phyloP scores from a whole-genome alignment of 2,329 filamentous ascomycete genomes.

The Fusarium sulawesiense region DNA sequence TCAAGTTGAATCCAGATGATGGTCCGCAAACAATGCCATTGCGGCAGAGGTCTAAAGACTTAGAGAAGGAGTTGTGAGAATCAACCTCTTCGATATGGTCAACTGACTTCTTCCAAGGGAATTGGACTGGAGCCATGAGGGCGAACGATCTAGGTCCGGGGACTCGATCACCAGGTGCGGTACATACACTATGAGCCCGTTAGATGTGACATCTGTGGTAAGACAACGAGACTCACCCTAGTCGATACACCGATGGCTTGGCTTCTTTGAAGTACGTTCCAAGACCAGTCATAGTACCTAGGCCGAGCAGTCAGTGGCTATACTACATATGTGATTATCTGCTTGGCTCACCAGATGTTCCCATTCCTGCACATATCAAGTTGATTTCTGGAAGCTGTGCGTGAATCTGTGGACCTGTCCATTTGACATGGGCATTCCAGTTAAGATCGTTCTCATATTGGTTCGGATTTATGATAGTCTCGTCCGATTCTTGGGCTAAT shows the following conservation, averaged over 20 bases:
- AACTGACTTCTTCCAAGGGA: conserved; percentile 68
- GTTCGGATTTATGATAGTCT: conserved; percentile 64
- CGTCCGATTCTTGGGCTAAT: conserved; percentile 55
- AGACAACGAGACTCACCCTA: conserved; percentile 41
- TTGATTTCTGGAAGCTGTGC: conserved; percentile 67
- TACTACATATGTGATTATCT: too few species aligned
- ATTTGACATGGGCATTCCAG: conserved; percentile 65
- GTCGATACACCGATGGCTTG: conserved; percentile 60
- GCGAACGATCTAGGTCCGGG: conserved; percentile 68
- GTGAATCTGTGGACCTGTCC: conserved; percentile 70
- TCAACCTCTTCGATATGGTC: conserved; percentile 68
- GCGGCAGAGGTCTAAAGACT: conserved; percentile 66
- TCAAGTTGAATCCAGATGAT: conserved; percentile 69
- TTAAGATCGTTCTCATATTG: conserved; percentile 68
- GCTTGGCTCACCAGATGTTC: conserved; percentile 60
- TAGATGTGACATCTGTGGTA: not conserved
- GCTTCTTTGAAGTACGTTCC: conserved; percentile 62
- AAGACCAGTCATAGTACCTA: conserved; percentile 60
- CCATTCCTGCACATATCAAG: conserved; percentile 67
- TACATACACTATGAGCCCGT: conserved; percentile 63
- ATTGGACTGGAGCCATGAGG: conserved; percentile 62
- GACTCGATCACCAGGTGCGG: conserved; percentile 65
- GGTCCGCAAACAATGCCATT: conserved; percentile 70
- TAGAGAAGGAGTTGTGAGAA: conserved; percentile 63
- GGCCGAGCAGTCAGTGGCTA: not conserved